Conservation (phyloP, 164 flowering plant genomes). For the Vitis riparia region DNA sequence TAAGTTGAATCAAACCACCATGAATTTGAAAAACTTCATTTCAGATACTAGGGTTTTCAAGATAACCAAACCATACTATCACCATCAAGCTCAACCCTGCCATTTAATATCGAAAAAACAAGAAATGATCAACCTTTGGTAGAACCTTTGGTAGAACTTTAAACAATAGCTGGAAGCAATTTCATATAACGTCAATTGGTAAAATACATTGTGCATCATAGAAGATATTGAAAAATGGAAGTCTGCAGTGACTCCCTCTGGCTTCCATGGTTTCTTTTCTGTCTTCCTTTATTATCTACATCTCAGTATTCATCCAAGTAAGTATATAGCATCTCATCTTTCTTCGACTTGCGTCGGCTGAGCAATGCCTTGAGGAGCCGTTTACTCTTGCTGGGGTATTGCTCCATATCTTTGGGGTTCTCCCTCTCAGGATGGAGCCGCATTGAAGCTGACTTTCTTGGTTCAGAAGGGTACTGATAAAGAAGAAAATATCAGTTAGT, state of each 20-base stretch:
- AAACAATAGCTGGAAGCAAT: no score
- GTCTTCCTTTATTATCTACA: not conserved
- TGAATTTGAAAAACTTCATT: no score
- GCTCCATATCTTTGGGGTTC: slow-evolving; percentile 47
- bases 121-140: no score
- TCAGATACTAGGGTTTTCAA: no score
- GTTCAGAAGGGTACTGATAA: slow-evolving; percentile 61
- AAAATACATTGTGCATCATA: not conserved
- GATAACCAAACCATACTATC: no score
- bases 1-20: no score
- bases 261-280: not conserved
- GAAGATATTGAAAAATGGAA: not conserved
- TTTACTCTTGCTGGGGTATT: slow-evolving; percentile 67
- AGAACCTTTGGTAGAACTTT: no score
- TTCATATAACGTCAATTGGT: no score
- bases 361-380: slow-evolving; percentile 71
- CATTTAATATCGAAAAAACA: no score
- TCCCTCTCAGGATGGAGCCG: slow-evolving; percentile 44
- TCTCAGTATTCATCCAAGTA: slow-evolving; percentile 73
- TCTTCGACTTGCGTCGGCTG: slow-evolving; percentile 74
- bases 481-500: not conserved
- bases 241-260: not conserved
- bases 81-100: no score
- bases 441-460: slow-evolving; percentile 69
- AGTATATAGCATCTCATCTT: slow-evolving; percentile 61